Conservation (phyloP, 2,329 filamentous ascomycete species). For the Thermothelomyces thermophilus region DNA sequence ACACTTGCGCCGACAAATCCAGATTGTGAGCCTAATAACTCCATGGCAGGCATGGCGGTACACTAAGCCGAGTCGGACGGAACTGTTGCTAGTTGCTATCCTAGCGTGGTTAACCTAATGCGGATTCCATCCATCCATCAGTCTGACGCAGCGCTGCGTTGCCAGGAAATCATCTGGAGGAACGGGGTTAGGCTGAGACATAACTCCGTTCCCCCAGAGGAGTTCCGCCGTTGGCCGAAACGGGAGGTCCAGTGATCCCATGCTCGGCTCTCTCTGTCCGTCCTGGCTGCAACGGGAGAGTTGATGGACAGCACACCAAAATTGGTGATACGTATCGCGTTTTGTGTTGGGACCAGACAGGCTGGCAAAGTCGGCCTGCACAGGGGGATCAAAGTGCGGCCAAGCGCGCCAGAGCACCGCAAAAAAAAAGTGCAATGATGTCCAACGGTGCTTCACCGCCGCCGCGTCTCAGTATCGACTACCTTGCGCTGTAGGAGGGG, state of each 20-base stretch:
- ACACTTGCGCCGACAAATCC: neutral
- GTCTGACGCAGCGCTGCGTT: constrained; percentile 6
- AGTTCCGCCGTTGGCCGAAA: constrained; percentile 11
- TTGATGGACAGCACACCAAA: constrained; percentile 5
- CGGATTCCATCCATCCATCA: constrained; percentile 6
- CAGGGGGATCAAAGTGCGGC: constrained; percentile 14
- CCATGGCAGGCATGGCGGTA: neutral
- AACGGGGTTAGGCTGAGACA: constrained; percentile 13
- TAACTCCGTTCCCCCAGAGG: constrained; percentile 14
- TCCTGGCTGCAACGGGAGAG: neutral
- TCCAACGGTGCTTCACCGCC: constrained; percentile 19
- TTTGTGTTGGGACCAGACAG: constrained; percentile 8
- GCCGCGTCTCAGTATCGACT: constrained; percentile 16
- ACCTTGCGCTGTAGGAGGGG: constrained; percentile 8
- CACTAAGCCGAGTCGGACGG: no score
- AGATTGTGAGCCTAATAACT: neutral
- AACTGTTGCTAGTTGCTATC: no score
- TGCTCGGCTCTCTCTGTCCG: neutral
- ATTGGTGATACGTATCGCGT: constrained; percentile 11
- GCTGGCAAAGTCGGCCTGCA: constrained; percentile 14
- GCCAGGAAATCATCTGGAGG: constrained; percentile 3
- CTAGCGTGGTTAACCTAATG: neutral
- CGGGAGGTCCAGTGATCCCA: neutral
- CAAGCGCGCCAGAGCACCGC: constrained; percentile 14
- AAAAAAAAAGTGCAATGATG: neutral